These are phyloP conservation scores for Fusarium liriodendri DNA, from an alignment of 2,329 filamentous ascomycete species.

Conservation along the genomic window DNA sequence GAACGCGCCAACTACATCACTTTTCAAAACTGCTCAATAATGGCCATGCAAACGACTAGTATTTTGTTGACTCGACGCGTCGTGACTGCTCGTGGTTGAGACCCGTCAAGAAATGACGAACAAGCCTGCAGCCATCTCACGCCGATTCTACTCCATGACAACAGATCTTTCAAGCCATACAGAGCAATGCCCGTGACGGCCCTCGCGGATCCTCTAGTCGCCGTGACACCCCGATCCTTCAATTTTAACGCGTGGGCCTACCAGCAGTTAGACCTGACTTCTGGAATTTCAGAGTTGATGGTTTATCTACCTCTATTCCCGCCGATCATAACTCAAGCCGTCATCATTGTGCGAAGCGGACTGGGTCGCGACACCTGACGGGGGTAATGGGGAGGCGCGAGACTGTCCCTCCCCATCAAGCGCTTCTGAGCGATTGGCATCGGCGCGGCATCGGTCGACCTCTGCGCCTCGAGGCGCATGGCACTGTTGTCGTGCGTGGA, in stretches of 20 bases:
- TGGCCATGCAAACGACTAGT: constrained; percentile 41
- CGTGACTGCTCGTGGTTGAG: constrained; percentile 35
- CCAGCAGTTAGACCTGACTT: constrained; percentile 37
- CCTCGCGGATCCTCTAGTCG: constrained; percentile 39
- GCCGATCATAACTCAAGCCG: constrained; percentile 62
- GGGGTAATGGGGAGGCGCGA: constrained; percentile 56
- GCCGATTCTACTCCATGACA: constrained; percentile 42
- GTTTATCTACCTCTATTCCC: constrained; percentile 45
- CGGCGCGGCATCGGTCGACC: constrained; percentile 58
- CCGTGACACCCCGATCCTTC: constrained; percentile 39
- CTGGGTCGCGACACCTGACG: constrained; percentile 70
- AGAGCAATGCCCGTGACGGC: constrained; percentile 23
- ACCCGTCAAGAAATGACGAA: constrained; percentile 18
- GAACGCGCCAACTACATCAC: neutral
- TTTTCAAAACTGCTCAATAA: constrained; percentile 1
- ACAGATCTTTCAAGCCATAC: constrained; percentile 32
- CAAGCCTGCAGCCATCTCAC: constrained; percentile 35
- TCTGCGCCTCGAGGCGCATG: constrained; percentile 54
- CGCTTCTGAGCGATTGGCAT: constrained; percentile 59
- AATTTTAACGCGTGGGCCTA: constrained; percentile 43
- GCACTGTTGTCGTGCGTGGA: constrained; percentile 57
- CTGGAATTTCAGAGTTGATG: constrained; percentile 15
- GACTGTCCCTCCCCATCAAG: constrained; percentile 59
- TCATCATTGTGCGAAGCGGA: constrained; percentile 77
- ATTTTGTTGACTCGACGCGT: constrained; percentile 42